Evolutionary conservation across 306 rosid genomes (phyloP).

Genomic region (Castanospermum australe): DNA sequence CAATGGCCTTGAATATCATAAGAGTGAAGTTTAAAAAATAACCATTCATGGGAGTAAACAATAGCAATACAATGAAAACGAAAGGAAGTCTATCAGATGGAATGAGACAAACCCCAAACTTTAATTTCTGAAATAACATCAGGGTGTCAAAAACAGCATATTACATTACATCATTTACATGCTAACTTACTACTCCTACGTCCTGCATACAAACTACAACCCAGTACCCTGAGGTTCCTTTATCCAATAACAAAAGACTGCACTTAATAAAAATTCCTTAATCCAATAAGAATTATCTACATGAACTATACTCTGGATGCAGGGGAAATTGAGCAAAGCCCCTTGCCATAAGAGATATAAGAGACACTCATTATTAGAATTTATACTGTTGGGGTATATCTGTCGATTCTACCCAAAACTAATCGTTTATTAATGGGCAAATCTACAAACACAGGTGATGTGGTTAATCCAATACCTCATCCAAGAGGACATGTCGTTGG

Average conservation of each 20-base stretch:
- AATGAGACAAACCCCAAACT: too few species aligned
- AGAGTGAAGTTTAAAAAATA: too few species aligned
- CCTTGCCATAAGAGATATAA: not conserved
- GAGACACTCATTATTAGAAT: not conserved
- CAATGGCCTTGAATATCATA: not conserved
- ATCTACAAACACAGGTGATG: not conserved
- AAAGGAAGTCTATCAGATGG: too few species aligned
- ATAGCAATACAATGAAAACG: too few species aligned
- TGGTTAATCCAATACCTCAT: not conserved
- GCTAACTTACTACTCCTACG: too few species aligned
- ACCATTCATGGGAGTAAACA: too few species aligned
- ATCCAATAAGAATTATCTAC: not conserved
- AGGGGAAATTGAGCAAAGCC: not conserved
- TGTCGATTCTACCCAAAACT: not conserved
- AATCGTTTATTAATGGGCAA: not conserved
- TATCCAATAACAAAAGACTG: too few species aligned
- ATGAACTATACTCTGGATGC: not conserved
- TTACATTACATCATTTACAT: too few species aligned
- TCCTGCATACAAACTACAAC: too few species aligned
- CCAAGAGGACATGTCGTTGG: not conserved
- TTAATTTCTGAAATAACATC: too few species aligned
- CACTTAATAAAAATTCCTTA: not conserved
- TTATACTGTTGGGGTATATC: not conserved
- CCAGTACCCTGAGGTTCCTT: too few species aligned
- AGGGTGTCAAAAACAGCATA: too few species aligned